Percentiles rank a stretch among this genome's conserved stretches.
These are phyloP conservation scores for Gossypium trilobum DNA, from an alignment of 441 rosid genomes.

Conservation along the genomic window DNA sequence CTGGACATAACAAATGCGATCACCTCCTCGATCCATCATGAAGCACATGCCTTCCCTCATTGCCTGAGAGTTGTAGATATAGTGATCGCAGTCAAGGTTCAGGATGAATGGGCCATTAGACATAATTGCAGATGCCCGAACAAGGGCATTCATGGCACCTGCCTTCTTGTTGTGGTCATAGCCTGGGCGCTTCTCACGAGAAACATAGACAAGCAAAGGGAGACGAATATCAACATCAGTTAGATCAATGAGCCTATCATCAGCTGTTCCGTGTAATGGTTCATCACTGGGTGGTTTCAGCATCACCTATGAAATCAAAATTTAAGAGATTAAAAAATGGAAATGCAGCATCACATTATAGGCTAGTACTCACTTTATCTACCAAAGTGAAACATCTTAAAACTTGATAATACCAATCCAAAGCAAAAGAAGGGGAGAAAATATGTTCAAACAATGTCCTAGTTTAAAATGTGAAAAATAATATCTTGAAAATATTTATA, in stretches of 20 bases:
- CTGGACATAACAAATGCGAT: slow-evolving; percentile 79
- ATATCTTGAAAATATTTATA: slow-evolving; percentile 4
- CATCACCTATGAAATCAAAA: slow-evolving; percentile 13
- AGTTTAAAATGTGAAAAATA: background rate
- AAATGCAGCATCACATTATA: background rate
- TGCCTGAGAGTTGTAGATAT: slow-evolving; percentile 77
- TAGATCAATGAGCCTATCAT: slow-evolving; percentile 19
- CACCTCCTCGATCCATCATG: slow-evolving; percentile 96
- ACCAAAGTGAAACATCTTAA: background rate
- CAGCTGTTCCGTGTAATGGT: slow-evolving; percentile 15
- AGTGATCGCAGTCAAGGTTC: slow-evolving; percentile 89
- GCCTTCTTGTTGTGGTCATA: slow-evolving; percentile 93
- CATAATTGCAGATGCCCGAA: slow-evolving; percentile 89
- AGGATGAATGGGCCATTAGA: slow-evolving; percentile 86
- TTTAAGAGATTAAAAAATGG: background rate
- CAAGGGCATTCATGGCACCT: slow-evolving; percentile 91
- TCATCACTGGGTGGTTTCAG: slow-evolving; percentile 19
- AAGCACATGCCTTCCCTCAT: slow-evolving; percentile 92
- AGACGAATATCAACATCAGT: slow-evolving; percentile 24
- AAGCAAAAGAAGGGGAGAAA: background rate
- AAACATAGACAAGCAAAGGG: slow-evolving; percentile 56
- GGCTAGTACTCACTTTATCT: background rate
- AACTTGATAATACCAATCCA: background rate
- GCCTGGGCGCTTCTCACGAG: slow-evolving; percentile 88
- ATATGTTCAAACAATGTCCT: background rate